Evolutionary conservation across 306 rosid genomes (phyloP), one percentile per base, ranked within the genome.

Genomic region (Spatholobus suberectus): DNA sequence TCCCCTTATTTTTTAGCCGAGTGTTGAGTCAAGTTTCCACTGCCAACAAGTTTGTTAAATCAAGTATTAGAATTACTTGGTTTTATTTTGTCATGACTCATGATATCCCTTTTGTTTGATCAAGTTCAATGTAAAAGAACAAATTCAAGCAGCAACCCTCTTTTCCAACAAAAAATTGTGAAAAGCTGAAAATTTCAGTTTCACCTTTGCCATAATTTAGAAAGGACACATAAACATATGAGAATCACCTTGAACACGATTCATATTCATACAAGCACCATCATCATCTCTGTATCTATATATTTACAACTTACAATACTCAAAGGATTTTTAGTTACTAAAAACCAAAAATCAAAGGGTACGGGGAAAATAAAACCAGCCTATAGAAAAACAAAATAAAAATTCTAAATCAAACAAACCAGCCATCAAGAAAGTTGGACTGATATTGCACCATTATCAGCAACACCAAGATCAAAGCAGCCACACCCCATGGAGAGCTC

Each of bases 401-500:
- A 8, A 2, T 2, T 46, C 4, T 1, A 24, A 57, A 90, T 88
- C 83, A 85, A 68, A 47, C 23, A 54, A 81, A 87, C 98, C 99
- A 96, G 70, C 92, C 40, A 17, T 93, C 92, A 23, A 87, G 90
- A 83, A 96, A 92, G 13, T 14, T 6, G 7, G 99, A 93, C 24
- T 88, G 98, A 75, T 20, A 92, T 54, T 93, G 90, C 61, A 92
- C 82, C 87, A 96, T 70, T 27, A 93, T 88, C 4, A 96, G 91
- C 87, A 96, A 8, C 32, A 96, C 29, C 32, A 92, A 87, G 51
- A 93, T 96, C 75, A 90, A 29, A 83, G 94, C 99, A 52, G 99
- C 98, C 58, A 96, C 99, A 41, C 91, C 96, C 98, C 99, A 96
- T 0, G 99, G 99, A 1, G 98, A 96, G 83, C 91, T 88, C 0